These are phyloP conservation scores for Isatis tinctoria DNA, from an alignment of 345 rosid genomes.

Conservation along the genomic window DNA sequence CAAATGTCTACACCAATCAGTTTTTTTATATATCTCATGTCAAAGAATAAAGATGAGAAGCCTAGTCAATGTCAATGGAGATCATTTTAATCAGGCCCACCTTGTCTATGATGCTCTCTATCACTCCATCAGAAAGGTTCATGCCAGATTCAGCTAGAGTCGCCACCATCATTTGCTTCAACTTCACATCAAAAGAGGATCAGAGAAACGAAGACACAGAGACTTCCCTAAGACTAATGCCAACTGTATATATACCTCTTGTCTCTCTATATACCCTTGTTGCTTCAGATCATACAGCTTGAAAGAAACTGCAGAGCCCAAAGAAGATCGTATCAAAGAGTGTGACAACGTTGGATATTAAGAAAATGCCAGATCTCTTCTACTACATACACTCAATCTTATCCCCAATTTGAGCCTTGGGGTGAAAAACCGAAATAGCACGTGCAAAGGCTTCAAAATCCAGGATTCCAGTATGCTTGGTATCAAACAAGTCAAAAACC, in stretches of 20 bases:
- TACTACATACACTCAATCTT: conserved; percentile 70
- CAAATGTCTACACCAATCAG: conserved; percentile 53
- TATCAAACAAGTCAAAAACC: conserved; percentile 90
- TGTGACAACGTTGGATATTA: neutral
- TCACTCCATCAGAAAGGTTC: conserved; percentile 67
- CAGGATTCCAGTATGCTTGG: conserved; percentile 70
- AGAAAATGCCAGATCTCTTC: neutral
- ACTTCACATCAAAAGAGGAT: conserved; percentile 28
- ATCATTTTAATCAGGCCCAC: conserved; percentile 26
- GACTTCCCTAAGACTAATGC: neutral
- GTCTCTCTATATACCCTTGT: conserved; percentile 82
- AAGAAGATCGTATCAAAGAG: neutral
- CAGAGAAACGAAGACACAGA: neutral
- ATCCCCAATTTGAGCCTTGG: conserved; percentile 59
- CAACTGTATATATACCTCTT: conserved; percentile 46
- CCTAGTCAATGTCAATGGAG: neutral
- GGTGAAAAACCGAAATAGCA: conserved; percentile 83
- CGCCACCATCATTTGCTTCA: conserved; percentile 63
- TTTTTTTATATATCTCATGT: neutral
- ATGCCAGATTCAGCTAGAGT: conserved; percentile 80
- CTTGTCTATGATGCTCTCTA: conserved; percentile 80
- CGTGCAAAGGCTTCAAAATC: conserved; percentile 79
- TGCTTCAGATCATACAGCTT: conserved; percentile 80
- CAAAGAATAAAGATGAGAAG: neutral
- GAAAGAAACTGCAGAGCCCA: conserved; percentile 63